A percentile compares a stretch with the other conserved stretches of the same genome.
Evolutionary conservation across 768 basidiomycete genomes (phyloP).

Genomic region (Hypholoma fasciculare): DNA sequence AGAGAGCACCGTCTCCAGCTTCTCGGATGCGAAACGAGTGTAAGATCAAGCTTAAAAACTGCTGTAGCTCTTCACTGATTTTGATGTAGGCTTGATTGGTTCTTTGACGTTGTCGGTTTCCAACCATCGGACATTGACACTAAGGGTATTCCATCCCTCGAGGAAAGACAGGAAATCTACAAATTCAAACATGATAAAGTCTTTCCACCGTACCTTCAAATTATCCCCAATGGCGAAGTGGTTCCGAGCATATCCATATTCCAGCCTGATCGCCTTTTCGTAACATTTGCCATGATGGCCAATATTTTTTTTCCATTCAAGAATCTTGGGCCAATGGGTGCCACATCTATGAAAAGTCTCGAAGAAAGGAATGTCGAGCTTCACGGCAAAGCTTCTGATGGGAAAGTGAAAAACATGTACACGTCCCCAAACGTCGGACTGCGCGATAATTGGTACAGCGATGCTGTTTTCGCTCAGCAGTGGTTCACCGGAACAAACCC

Average conservation of each 20-base stretch:
- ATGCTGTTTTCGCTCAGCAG: conserved; percentile 29
- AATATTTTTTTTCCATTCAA: no score
- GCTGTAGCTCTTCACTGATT: not conserved
- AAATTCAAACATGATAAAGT: conserved; percentile 14
- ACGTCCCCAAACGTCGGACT: conserved; percentile 23
- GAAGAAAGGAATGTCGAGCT: conserved; percentile 13
- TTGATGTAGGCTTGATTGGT: conserved; percentile 7
- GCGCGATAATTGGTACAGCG: conserved; percentile 29
- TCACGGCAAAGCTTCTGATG: conserved; percentile 5
- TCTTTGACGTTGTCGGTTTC: conserved; percentile 9
- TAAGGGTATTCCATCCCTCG: not conserved
- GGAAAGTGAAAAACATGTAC: conserved; percentile 17
- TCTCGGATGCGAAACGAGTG: not conserved
- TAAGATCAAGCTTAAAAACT: not conserved
- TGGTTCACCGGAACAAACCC: conserved; percentile 29
- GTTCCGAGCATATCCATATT: conserved; percentile 12
- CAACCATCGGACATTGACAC: conserved; percentile 2
- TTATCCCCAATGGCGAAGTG: conserved; percentile 13
- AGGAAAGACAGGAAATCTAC: conserved; percentile 9
- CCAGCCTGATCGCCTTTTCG: conserved; percentile 12
- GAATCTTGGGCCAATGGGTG: conserved; percentile 3
- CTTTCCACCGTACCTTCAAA: conserved; percentile 20
- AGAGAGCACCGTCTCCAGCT: not conserved
- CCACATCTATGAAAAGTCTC: conserved; percentile 13
- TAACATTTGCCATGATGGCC: no score